Conservation (phyloP, 2,329 filamentous ascomycete genomes). For the Apiospora arundinis region DNA sequence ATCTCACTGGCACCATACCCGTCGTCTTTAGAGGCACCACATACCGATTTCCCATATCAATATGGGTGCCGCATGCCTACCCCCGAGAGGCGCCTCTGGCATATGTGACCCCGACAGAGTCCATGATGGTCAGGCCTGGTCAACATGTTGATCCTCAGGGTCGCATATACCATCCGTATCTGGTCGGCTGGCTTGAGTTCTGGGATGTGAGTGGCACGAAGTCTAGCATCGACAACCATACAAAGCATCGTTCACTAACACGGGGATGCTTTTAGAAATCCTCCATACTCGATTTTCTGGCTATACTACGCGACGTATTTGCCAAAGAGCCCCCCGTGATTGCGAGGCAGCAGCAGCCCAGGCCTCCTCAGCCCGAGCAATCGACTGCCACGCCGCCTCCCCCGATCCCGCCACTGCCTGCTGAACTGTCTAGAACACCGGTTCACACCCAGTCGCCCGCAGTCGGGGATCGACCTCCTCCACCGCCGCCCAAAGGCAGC, state of each 20-base stretch:
- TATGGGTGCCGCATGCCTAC: slow-evolving; percentile 94
- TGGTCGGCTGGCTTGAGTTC: slow-evolving; percentile 86
- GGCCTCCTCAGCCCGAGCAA: background rate
- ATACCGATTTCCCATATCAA: slow-evolving; percentile 87
- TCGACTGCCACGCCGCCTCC: slow-evolving; percentile 52
- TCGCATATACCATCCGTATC: slow-evolving; percentile 92
- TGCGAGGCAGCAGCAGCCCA: slow-evolving; percentile 63
- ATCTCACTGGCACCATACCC: slow-evolving; percentile 87
- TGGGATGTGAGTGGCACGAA: slow-evolving; percentile 75
- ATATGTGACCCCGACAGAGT: slow-evolving; percentile 87
- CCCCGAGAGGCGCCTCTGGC: slow-evolving; percentile 84
- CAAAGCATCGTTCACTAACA: slow-evolving; percentile 29
- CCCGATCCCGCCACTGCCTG: slow-evolving; percentile 71
- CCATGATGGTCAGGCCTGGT: slow-evolving; percentile 88
- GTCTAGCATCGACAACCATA: background rate
- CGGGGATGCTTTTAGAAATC: slow-evolving; percentile 68
- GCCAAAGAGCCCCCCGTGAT: slow-evolving; percentile 93
- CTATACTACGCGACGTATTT: slow-evolving; percentile 84
- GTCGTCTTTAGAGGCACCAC: slow-evolving; percentile 86
- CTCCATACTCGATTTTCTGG: slow-evolving; percentile 81
- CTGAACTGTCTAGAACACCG: slow-evolving; percentile 59
- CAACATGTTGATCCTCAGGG: slow-evolving; percentile 96
- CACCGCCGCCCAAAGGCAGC: slow-evolving; percentile 61
- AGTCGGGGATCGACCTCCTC: slow-evolving; percentile 48
- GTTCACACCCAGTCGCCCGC: slow-evolving; percentile 44